A percentile compares a stretch with the other conserved stretches of the same genome.
These are phyloP conservation scores for Mollisiaceae sp. DNA, from an alignment of 2,329 filamentous ascomycete species.

Conservation along the genomic window DNA sequence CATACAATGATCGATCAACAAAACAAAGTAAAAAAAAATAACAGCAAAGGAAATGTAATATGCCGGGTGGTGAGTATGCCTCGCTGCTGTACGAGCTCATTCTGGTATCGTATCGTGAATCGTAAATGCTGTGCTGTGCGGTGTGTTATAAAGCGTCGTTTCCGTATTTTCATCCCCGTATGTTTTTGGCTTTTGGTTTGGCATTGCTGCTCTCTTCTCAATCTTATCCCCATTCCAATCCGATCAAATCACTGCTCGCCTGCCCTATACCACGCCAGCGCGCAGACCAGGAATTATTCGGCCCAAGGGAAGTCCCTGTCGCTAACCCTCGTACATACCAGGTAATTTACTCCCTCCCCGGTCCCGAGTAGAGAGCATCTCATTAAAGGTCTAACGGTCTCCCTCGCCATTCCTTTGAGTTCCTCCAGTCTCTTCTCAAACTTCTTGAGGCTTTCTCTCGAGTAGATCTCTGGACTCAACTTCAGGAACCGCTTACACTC, in stretches of 20 bases:
- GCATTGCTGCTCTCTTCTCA: not conserved
- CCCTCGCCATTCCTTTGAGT: slow-evolving; percentile 81
- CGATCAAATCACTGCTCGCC: not conserved
- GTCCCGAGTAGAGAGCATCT: slow-evolving; percentile 84
- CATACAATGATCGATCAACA: not conserved
- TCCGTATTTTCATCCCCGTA: not conserved
- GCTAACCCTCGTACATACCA: slow-evolving; percentile 68
- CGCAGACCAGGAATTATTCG: not conserved
- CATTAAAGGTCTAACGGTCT: slow-evolving; percentile 85
- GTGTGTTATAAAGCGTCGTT: not conserved
- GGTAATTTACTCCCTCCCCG: slow-evolving; percentile 59
- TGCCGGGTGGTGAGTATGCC: not conserved
- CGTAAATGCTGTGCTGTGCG: slow-evolving; percentile 8
- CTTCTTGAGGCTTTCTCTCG: slow-evolving; percentile 79
- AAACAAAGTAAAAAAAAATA: not conserved
- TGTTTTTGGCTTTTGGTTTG: not conserved
- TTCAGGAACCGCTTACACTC: slow-evolving; percentile 92
- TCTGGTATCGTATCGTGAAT: slow-evolving; percentile 5
- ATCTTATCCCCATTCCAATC: not conserved
- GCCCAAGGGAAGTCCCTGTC: slow-evolving; percentile 67
- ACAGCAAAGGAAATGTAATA: not conserved
- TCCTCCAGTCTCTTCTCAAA: slow-evolving; percentile 91
- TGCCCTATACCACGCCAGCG: too few relatives aligned
- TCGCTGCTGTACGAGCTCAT: not conserved
- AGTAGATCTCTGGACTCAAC: slow-evolving; percentile 80